Percentiles rank a stretch among this genome's conserved stretches.
phyloP scores from a whole-genome alignment of 2,329 filamentous ascomycete species.

The Microascus cirrosus region DNA sequence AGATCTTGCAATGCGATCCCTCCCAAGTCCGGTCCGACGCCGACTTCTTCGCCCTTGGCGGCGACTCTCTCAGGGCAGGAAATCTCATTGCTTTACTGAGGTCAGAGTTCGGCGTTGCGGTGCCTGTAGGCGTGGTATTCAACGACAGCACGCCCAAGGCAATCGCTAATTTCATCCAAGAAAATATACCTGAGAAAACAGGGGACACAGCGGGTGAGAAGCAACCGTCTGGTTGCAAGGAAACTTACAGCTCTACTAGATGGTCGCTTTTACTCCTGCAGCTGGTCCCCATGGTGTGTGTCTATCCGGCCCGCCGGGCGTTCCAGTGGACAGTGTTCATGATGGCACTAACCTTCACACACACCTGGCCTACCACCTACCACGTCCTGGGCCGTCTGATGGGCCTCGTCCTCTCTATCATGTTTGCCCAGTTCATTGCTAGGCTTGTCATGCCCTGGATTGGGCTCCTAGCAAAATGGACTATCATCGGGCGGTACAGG shows the following conservation, averaged over 20 bases:
- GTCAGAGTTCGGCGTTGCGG: slow-evolving; percentile 32
- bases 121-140: slow-evolving; percentile 41
- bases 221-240: slow-evolving; percentile 19
- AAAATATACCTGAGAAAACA: slow-evolving; percentile 9
- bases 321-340: slow-evolving; percentile 42
- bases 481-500: slow-evolving; percentile 38
- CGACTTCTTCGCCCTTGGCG: slow-evolving; percentile 41
- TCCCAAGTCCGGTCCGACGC: slow-evolving; percentile 25
- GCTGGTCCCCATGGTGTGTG: slow-evolving; percentile 33
- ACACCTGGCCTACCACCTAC: slow-evolving; percentile 25
- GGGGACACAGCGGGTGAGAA: slow-evolving; percentile 4
- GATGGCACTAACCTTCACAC: slow-evolving; percentile 28
- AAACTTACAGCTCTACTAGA: slow-evolving; percentile 36
- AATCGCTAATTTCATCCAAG: slow-evolving; percentile 26
- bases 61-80: slow-evolving; percentile 42
- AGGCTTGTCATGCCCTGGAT: slow-evolving; percentile 29
- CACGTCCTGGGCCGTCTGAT: slow-evolving; percentile 32
- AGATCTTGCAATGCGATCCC: slow-evolving; percentile 26
- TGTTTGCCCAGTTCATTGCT: slow-evolving; percentile 26
- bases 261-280: slow-evolving; percentile 36
- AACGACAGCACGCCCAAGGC: slow-evolving; percentile 30
- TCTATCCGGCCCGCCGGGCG: slow-evolving; percentile 39
- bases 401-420: slow-evolving; percentile 32
- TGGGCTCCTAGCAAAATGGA: slow-evolving; percentile 40
- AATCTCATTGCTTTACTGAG: slow-evolving; percentile 37